Percentiles rank a stretch among this genome's conserved stretches.
phyloP scores from a whole-genome alignment of 768 basidiomycete genomes.

The Lyophyllum decastes region DNA sequence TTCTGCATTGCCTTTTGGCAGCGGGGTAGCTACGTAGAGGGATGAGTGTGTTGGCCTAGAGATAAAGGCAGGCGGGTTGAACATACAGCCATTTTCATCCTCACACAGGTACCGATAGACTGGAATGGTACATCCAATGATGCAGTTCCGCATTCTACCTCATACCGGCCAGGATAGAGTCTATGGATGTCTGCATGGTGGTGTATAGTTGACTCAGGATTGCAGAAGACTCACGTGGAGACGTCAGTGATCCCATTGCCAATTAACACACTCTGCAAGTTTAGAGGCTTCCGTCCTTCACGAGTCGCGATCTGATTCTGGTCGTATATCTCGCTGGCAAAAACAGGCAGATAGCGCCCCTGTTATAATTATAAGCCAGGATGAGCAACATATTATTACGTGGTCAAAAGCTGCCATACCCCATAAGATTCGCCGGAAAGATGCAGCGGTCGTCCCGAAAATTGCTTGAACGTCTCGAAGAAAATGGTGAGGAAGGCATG shows the following conservation, averaged over 20 bases:
- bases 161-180: conserved; percentile 50
- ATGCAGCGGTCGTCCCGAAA: conserved; percentile 67
- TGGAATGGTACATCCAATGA: conserved; percentile 56
- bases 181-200: conserved; percentile 19
- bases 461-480: conserved; percentile 77
- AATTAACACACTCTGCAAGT: conserved; percentile 69
- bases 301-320: conserved; percentile 55
- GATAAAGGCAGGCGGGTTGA: conserved; percentile 4
- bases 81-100: conserved; percentile 59
- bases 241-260: conserved; percentile 59
- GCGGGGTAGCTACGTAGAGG: conserved; percentile 55
- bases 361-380: conserved; percentile 24
- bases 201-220: conserved; percentile 30
- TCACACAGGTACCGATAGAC: conserved; percentile 54
- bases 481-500: conserved; percentile 78
- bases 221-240: conserved; percentile 34
- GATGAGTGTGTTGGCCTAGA: background rate
- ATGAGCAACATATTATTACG: background rate
- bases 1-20: conserved; percentile 61
- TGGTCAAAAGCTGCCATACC: conserved; percentile 35
- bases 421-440: conserved; percentile 82
- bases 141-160: conserved; percentile 62
- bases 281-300: conserved; percentile 60
- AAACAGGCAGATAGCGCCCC: conserved; percentile 74
- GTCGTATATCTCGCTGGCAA: conserved; percentile 77